These are phyloP conservation scores for Hirsutella minnesotensis DNA, from an alignment of 2,329 filamentous ascomycete species.

Conservation along the genomic window DNA sequence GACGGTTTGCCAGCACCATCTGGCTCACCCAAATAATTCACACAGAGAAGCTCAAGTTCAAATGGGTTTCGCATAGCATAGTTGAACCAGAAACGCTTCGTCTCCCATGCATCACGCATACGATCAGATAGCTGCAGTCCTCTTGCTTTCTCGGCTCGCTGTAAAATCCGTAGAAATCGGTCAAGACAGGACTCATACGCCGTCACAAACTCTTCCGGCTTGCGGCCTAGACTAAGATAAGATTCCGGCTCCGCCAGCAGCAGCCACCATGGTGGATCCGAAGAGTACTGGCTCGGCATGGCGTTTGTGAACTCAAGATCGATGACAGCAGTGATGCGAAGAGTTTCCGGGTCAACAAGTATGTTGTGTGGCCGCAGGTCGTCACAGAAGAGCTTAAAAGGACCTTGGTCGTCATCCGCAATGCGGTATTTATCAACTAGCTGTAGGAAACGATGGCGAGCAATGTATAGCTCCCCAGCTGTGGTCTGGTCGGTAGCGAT, in stretches of 20 bases:
- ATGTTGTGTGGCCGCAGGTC: conserved; percentile 27
- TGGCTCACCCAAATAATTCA: conserved; percentile 13
- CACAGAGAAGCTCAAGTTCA: conserved; percentile 22
- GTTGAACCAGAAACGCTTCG: conserved; percentile 10
- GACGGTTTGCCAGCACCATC: conserved; percentile 4
- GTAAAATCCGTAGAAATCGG: conserved; percentile 22
- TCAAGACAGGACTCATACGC: conserved; percentile 9
- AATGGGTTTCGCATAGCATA: conserved; percentile 22
- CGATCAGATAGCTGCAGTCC: conserved; percentile 8
- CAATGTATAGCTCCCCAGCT: conserved; percentile 9
- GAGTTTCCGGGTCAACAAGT: conserved; percentile 21
- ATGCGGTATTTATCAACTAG: neutral
- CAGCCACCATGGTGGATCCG: conserved; percentile 27
- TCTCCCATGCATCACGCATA: conserved; percentile 23
- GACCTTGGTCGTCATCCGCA: neutral
- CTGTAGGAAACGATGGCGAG: neutral
- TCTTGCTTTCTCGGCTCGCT: conserved; percentile 13
- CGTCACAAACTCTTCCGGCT: neutral
- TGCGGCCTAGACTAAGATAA: conserved; percentile 16
- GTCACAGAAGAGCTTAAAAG: conserved; percentile 23
- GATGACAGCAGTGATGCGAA: conserved; percentile 23
- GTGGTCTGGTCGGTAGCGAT: conserved; percentile 14
- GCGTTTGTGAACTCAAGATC: conserved; percentile 29
- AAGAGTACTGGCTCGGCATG: conserved; percentile 25
- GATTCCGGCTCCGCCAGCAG: conserved; percentile 13